Evolutionary conservation across 768 basidiomycete genomes (phyloP), one percentile per base, ranked within the genome.

Genomic region (Antrodiella citrinella): DNA sequence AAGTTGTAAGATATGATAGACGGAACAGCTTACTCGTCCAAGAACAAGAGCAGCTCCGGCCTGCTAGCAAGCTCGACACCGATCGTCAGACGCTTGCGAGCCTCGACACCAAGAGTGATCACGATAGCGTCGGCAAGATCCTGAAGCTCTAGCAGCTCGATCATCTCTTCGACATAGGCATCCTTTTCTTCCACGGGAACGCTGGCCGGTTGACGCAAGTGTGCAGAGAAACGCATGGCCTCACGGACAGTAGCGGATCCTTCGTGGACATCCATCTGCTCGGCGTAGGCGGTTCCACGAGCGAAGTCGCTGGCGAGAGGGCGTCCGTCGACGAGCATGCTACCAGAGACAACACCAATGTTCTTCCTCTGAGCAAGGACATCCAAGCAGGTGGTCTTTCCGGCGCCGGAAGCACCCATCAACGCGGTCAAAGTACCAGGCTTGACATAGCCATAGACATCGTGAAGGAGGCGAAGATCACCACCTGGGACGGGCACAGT

Each of bases 61-160:
- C 92, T 91, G 65, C 86, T 86, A 15, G 91, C 90, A 5, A 95
- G 74, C 63, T 94, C 91, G 49, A 94, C 91, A 51, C 89, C 92
- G 57, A 94, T 94, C 1, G 91, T 93, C 20, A 92, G 73, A 9
- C 91, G 83, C 63, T 94, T 94, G 53, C 89, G 76, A 5, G 84
- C 80, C 57, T 84, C 85, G 20, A 80, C 74, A 47, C 72, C 74
- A 26, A 87, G 72, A 55, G 76, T 81, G 62, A 79, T 78, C 13
- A 93, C 85, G 56, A 93, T 72, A 0, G 87, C 91, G 56, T 93
- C 91, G 1, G 89, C 81, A 1, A 86, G 69, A 61, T 90, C 83
- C 57, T 92, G 87, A 23, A 94, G 71, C 63, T 91, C 91, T 23
- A 91, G 73, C 12, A 93, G 73, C 59, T 89, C 82, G 44, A 94